Base-by-base conservation (phyloP, 805 yeast genomes). In the Wickerhamomyces xylosicus region DNA sequence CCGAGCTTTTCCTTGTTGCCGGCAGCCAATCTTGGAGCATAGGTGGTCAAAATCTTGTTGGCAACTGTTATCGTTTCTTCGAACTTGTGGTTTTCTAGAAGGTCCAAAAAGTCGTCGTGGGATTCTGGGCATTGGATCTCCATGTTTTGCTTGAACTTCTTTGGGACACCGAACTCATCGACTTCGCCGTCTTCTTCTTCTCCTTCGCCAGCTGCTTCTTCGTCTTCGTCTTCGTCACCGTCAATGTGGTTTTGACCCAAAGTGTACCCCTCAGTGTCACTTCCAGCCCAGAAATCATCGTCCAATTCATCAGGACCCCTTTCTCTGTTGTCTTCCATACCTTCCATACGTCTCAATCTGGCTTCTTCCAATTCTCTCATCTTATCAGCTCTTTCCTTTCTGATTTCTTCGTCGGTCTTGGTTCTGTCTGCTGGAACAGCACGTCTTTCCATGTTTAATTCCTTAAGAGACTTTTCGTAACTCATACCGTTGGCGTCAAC, bases 391-490 rank as follows among this genome's bases (percentile, higher is more conserved):
- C 71, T 72, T 52, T 82, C 90, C 31, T 66, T 62, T 35, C 62
- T 64, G 11, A 81, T 39, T 56, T 84, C 92, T 57, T 83, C 87
- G 3, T 71, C 78, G 2, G 92, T 82, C 55, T 82, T 81, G 2
- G 90, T 81, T 61, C 89, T 70, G 40, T 82, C 90, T 18, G 89
- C 77, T 25, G 92, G 92, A 2, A 71, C 87, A 10, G 92, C 80
- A 54, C 89, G 70, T 58, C 77, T 75, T 44, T 84, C 92, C 51
- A 79, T 64, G 3, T 75, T 72, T 43, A 82, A 67, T 52, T 77
- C 81, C 45, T 75, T 70, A 16, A 83, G 83, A 48, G 76, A 73
- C 51, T 65, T 66, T 50, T 81, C 87, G 56, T 84, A 84, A 19
- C 70, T 75, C 10, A 65, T 57, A 37, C 61, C 64, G 2, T 59